A percentile compares a stretch with the other conserved stretches of the same genome.
phyloP scores from a whole-genome alignment of 2,329 filamentous ascomycete genomes.

The Aspergillus sojae region DNA sequence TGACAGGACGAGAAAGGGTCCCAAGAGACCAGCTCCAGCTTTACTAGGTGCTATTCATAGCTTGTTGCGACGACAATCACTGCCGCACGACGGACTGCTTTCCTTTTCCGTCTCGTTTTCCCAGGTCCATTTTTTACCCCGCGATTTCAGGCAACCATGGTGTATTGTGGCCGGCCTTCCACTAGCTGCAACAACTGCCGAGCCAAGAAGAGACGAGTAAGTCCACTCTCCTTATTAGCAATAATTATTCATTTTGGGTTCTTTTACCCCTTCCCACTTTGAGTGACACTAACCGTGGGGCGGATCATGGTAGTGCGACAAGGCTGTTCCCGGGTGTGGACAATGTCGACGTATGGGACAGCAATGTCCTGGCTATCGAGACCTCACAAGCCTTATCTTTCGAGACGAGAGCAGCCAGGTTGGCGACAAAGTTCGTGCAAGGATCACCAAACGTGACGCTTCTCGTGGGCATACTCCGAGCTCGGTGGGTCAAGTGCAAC shows the following conservation, averaged over 20 bases:
- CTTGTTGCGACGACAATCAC: background rate
- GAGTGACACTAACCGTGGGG: background rate
- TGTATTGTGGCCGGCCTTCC: conserved; percentile 2
- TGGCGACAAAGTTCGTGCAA: background rate
- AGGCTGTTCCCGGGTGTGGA: background rate
- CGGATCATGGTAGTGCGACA: background rate
- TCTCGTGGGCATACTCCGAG: background rate
- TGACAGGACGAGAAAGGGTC: background rate
- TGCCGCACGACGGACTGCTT: background rate
- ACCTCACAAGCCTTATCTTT: background rate
- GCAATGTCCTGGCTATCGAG: background rate
- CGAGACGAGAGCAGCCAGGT: background rate
- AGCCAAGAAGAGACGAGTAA: background rate
- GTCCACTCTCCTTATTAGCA: background rate
- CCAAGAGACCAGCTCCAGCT: background rate
- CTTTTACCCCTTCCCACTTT: too few species aligned
- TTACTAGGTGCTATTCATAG: background rate
- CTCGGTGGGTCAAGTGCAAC: background rate
- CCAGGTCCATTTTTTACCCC: background rate
- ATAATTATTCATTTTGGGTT: too few species aligned
- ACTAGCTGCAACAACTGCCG: background rate
- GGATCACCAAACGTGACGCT: background rate
- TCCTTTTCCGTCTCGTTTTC: background rate
- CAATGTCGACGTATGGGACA: background rate
- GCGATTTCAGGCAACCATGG: background rate